phyloP scores from a whole-genome alignment of 805 yeast genomes.

The Candida germanica region DNA sequence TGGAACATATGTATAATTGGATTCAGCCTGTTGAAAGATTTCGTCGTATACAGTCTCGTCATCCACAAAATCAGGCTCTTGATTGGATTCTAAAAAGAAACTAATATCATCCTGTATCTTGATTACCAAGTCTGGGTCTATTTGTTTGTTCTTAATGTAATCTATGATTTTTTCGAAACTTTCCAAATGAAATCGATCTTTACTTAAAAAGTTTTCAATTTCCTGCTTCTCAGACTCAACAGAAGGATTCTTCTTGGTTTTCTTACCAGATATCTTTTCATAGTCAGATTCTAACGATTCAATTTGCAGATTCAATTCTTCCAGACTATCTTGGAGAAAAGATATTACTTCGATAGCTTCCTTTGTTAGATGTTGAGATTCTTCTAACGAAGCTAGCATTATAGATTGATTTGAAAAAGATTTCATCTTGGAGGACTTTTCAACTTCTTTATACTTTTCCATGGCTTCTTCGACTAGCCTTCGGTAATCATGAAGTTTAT shows the following conservation, averaged over 20 bases:
- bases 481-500: slow-evolving; percentile 35
- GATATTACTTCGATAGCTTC: slow-evolving; percentile 34
- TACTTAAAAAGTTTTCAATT: slow-evolving; percentile 27
- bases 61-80: slow-evolving; percentile 35
- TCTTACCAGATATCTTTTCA: slow-evolving; percentile 38
- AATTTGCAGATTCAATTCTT: slow-evolving; percentile 32
- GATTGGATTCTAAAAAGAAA: slow-evolving; percentile 35
- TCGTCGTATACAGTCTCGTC: slow-evolving; percentile 43
- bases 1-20: slow-evolving; percentile 12
- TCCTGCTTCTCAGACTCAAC: slow-evolving; percentile 42
- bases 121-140: slow-evolving; percentile 30
- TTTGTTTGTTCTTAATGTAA: slow-evolving; percentile 23
- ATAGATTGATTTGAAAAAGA: slow-evolving; percentile 44
- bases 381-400: slow-evolving; percentile 39
- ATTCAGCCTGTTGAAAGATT: slow-evolving; percentile 27
- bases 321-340: slow-evolving; percentile 28
- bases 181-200: slow-evolving; percentile 37
- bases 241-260: slow-evolving; percentile 35
- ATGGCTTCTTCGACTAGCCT: slow-evolving; percentile 43
- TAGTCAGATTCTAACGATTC: slow-evolving; percentile 38
- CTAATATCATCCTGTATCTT: slow-evolving; percentile 39
- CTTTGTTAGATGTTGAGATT: slow-evolving; percentile 27
- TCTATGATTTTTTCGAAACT: slow-evolving; percentile 31
- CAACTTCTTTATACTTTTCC: slow-evolving; percentile 45
- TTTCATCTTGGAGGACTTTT: slow-evolving; percentile 41